phyloP scores from a whole-genome alignment of 176 grass and related monocot species.

The Puccinellia tenuiflora region DNA sequence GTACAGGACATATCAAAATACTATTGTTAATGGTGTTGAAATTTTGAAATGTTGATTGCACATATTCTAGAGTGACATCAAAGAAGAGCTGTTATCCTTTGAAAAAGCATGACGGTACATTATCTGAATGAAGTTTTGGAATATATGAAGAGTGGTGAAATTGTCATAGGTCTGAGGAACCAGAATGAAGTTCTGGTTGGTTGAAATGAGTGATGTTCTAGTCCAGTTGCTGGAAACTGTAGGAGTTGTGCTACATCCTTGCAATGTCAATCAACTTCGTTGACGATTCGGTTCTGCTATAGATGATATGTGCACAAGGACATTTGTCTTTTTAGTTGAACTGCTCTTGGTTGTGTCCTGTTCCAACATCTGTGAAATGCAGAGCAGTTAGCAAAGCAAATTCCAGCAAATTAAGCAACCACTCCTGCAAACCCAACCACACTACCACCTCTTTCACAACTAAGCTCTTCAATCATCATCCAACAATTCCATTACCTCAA shows the following conservation, averaged over 20 bases:
- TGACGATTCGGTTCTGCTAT: background rate
- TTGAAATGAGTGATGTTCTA: background rate
- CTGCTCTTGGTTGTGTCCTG: background rate
- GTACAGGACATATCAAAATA: background rate
- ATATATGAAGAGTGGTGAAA: background rate
- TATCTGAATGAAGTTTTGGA: background rate
- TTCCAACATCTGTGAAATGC: background rate
- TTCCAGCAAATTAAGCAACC: background rate
- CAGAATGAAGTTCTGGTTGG: background rate
- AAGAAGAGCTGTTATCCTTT: background rate
- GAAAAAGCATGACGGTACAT: background rate
- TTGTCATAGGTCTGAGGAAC: background rate
- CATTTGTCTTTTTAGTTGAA: background rate
- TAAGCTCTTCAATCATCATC: background rate
- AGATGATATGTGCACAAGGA: background rate
- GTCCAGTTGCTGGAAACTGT: background rate
- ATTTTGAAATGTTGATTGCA: background rate
- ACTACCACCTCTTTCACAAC: background rate
- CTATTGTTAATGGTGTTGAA: background rate
- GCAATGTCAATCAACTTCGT: background rate
- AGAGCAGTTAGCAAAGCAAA: conserved; percentile 17
- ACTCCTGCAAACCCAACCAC: conserved; percentile 13
- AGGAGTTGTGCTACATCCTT: background rate
- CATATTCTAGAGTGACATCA: background rate
- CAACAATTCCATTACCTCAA: conserved; percentile 6